Conservation (phyloP, 2,329 filamentous ascomycete species). For the Xenoacremonium recifei region DNA sequence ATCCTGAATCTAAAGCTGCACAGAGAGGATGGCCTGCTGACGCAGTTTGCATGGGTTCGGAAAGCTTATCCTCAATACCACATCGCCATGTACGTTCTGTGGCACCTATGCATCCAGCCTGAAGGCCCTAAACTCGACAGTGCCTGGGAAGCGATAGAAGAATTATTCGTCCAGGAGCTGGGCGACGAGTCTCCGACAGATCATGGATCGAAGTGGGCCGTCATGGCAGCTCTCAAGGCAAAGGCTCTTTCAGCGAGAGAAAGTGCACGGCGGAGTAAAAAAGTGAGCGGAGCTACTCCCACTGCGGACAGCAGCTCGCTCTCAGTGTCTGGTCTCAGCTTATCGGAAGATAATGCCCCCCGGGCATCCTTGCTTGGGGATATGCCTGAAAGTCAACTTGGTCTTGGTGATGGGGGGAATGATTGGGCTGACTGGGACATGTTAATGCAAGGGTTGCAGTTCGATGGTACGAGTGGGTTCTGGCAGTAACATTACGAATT, state of each 20-base stretch:
- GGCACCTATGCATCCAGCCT: slow-evolving; percentile 37
- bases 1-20: slow-evolving; percentile 25
- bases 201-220: neutral
- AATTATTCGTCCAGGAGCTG: neutral
- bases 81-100: slow-evolving; percentile 35
- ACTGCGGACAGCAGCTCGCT: too few relatives aligned
- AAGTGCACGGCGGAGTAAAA: too few relatives aligned
- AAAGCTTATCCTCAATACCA: slow-evolving; percentile 37
- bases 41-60: slow-evolving; percentile 31
- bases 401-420: too few relatives aligned
- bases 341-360: too few relatives aligned
- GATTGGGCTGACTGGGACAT: too few relatives aligned
- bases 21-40: slow-evolving; percentile 29
- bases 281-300: too few relatives aligned
- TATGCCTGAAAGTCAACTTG: too few relatives aligned
- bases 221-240: slow-evolving; percentile 1
- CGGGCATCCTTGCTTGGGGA: too few relatives aligned
- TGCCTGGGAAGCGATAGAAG: slow-evolving; percentile 28
- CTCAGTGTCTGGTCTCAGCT: too few relatives aligned
- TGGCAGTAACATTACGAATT: too few relatives aligned
- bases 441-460: too few relatives aligned
- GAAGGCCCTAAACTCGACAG: slow-evolving; percentile 25
- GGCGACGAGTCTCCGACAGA: neutral
- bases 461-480: too few relatives aligned
- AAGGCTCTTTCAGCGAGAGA: neutral